phyloP scores from a whole-genome alignment of 257 asterid genomes.

The Scutellaria galericulata region DNA sequence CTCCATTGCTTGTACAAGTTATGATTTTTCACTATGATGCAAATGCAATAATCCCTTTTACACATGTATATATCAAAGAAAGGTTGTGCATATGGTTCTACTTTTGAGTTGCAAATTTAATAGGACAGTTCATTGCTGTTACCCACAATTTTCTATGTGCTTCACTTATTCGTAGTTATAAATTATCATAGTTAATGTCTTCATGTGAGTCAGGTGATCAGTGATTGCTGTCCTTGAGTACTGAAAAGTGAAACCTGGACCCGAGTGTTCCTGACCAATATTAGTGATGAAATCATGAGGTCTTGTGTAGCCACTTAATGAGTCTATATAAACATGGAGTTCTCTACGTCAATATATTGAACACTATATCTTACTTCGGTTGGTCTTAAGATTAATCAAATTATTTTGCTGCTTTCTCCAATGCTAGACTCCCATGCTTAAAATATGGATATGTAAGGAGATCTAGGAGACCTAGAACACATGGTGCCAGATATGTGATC shows the following conservation, averaged over 20 bases:
- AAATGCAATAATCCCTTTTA: background rate
- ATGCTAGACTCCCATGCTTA: conserved; percentile 19
- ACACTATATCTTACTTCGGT: conserved; percentile 3
- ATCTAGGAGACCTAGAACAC: background rate
- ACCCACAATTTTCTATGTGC: conserved; percentile 4
- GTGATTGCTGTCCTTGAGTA: conserved; percentile 7
- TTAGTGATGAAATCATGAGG: conserved; percentile 12
- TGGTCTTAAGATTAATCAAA: background rate
- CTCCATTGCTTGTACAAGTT: conserved; percentile 3
- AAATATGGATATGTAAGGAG: background rate
- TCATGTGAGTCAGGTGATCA: conserved; percentile 8
- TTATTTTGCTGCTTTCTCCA: conserved; percentile 8
- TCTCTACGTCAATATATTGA: background rate
- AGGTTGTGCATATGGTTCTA: conserved; percentile 15
- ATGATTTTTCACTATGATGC: background rate
- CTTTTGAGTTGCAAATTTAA: conserved; percentile 10
- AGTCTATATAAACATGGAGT: background rate
- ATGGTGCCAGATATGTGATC: conserved; percentile 5
- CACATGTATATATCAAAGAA: background rate
- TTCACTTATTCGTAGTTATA: background rate
- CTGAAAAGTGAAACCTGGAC: conserved; percentile 25
- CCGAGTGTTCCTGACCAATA: conserved; percentile 8
- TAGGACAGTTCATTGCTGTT: background rate
- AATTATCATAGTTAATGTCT: background rate
- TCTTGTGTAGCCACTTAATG: conserved; percentile 9